Evolutionary conservation across 495 filamentous ascomycete genomes (phyloP), one percentile per base, ranked within the genome.

Genomic region (Aspergillus egyptiacus): DNA sequence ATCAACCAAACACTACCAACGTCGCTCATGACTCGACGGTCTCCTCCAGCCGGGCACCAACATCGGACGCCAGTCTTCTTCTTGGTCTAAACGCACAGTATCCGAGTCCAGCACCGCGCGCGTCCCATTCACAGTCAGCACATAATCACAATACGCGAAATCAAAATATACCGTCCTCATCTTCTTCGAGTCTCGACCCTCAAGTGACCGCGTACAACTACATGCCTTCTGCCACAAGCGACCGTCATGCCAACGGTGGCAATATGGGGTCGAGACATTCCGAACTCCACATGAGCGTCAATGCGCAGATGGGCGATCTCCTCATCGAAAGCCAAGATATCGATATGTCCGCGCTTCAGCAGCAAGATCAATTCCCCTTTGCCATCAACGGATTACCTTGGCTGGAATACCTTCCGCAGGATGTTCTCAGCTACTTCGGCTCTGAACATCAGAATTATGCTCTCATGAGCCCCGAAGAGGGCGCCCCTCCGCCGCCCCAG

Each of bases 271-370:
- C 61, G 53, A 54, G 58, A 38, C 55, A 23, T 24, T 51, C 50
- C 19, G 57, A 65, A 15, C 44, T 65, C 30, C 73, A 75, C 34
- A 58, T 70, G 0, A 63, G 59, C n/a, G 44, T 64, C 0, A 68
- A 66, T 24, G n/a, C 59, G 10, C 57, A 70, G 0, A 59, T 59
- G 41, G 73, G 68, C 55, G 79, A 73, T 63, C 81, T 86, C 52
- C 78, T 83, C 50, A 86, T 87, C 50, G 81, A 86, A 58, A 83
- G 75, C 48, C 82, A 84, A 45, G 84, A 88, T 47, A 74, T 87
- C 38, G 81, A 85, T 57, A 81, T 86, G 75, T 70, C 67, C 6
- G 55, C 60, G 1, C 61, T 74, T 19, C 66, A 72, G 10, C 64
- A 72, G 45, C 68, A 70, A 24, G 64, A 71, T 13, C 58, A 68